These are phyloP conservation scores for Avicennia marina DNA, from an alignment of 257 asterid genomes.

Conservation along the genomic window DNA sequence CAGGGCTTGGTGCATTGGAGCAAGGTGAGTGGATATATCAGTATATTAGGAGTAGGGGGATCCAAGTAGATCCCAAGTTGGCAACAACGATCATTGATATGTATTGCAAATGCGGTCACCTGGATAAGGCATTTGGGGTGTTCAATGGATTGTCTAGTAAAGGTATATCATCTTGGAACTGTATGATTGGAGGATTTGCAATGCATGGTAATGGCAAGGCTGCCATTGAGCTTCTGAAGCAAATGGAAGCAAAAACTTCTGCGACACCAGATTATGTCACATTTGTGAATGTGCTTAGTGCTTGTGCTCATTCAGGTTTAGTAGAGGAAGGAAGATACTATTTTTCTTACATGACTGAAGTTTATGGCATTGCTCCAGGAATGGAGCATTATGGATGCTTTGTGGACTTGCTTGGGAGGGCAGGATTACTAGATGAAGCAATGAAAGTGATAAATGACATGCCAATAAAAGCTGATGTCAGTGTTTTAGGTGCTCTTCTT, in stretches of 20 bases:
- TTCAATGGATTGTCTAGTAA: constrained; percentile 40
- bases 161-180: constrained; percentile 83
- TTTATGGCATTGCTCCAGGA: constrained; percentile 51
- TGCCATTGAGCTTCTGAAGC: constrained; percentile 64
- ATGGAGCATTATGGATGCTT: constrained; percentile 89
- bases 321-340: constrained; percentile 59
- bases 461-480: constrained; percentile 71
- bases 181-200: constrained; percentile 90
- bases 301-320: constrained; percentile 81
- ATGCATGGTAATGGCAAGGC: constrained; percentile 69
- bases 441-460: constrained; percentile 39
- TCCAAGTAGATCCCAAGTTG: constrained; percentile 53
- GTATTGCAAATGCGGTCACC: constrained; percentile 82
- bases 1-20: constrained; percentile 64
- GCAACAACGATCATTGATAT: constrained; percentile 64
- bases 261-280: constrained; percentile 59
- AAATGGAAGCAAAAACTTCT: constrained; percentile 53
- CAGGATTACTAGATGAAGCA: constrained; percentile 68
- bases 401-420: constrained; percentile 89
- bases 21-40: constrained; percentile 68
- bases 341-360: constrained; percentile 54
- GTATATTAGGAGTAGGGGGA: constrained; percentile 31
- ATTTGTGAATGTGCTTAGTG: constrained; percentile 71
- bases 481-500: constrained; percentile 81
- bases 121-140: constrained; percentile 60